phyloP scores from a whole-genome alignment of 1,284 basidiomycete genomes.

The Ganoderma sinense region DNA sequence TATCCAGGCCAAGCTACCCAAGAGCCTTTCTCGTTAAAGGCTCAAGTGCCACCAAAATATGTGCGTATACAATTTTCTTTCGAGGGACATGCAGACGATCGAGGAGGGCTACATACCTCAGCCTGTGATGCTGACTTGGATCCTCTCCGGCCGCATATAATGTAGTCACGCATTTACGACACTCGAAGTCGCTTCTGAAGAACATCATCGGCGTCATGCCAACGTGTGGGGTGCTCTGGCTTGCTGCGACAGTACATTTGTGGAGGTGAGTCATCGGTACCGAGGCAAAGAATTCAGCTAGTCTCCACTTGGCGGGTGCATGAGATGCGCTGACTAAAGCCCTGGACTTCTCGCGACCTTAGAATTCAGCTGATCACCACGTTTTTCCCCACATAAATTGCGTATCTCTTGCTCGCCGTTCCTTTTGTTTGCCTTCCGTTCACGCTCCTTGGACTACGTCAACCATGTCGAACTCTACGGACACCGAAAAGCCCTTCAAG shows the following conservation, averaged over 20 bases:
- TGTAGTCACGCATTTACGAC: neutral
- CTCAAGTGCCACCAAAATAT: too few relatives aligned
- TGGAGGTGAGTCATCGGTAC: neutral
- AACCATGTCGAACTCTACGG: conserved; percentile 8
- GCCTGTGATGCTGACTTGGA: neutral
- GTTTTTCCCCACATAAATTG: neutral
- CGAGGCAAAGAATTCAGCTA: neutral
- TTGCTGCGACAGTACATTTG: neutral
- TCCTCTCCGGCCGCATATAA: neutral
- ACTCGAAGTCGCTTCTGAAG: neutral
- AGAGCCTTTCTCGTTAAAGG: too few relatives aligned
- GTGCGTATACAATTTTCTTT: too few relatives aligned
- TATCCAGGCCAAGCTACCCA: too few relatives aligned
- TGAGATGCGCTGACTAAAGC: neutral
- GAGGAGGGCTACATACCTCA: neutral
- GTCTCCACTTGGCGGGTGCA: neutral
- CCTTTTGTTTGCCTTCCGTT: neutral
- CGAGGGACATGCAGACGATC: too few relatives aligned
- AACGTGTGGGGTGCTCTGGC: neutral
- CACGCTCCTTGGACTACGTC: neutral
- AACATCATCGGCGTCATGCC: neutral
- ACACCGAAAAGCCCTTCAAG: conserved; percentile 34
- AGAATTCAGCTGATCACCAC: neutral
- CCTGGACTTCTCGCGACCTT: neutral
- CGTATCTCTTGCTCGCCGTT: neutral